These are phyloP conservation scores for Dryadomyces sulphureus DNA, from an alignment of 2,329 filamentous ascomycete genomes.

Conservation along the genomic window DNA sequence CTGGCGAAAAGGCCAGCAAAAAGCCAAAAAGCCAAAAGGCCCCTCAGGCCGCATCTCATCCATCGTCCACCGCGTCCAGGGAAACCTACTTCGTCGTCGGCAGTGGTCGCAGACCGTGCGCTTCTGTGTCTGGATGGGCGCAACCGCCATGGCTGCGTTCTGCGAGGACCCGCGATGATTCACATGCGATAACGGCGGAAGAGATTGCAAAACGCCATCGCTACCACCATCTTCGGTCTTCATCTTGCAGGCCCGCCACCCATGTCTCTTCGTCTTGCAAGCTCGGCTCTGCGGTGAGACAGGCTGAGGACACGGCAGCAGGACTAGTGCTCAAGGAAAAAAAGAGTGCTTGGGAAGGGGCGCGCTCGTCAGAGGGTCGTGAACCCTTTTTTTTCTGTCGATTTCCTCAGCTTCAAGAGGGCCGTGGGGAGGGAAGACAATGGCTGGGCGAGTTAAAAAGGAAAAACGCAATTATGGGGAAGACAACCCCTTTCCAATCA, in stretches of 20 bases:
- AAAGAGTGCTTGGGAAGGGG: not conserved
- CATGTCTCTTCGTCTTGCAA: constrained; percentile 5
- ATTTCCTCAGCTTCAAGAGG: not conserved
- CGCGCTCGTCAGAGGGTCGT: not conserved
- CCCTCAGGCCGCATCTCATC: too few species aligned
- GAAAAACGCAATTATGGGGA: not conserved
- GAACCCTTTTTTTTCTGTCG: not conserved
- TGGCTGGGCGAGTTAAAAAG: not conserved
- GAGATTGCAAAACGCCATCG: constrained; percentile 8
- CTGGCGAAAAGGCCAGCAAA: not conserved
- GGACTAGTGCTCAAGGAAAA: not conserved
- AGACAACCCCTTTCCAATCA: constrained; percentile 1
- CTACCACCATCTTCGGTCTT: constrained; percentile 12
- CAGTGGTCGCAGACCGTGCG: constrained; percentile 31
- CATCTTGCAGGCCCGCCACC: constrained; percentile 7
- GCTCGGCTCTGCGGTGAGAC: not conserved
- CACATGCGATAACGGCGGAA: constrained; percentile 3
- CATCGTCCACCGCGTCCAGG: too few species aligned
- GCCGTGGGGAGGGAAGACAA: not conserved
- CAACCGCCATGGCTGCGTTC: not conserved
- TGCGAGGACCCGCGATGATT: not conserved
- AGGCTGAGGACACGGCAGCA: not conserved
- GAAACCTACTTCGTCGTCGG: constrained; percentile 25
- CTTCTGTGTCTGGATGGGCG: constrained; percentile 10
- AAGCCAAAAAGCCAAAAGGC: too few species aligned